These are phyloP conservation scores for Pulveroboletus sp. DNA, from an alignment of 768 basidiomycete genomes.

Conservation along the genomic window DNA sequence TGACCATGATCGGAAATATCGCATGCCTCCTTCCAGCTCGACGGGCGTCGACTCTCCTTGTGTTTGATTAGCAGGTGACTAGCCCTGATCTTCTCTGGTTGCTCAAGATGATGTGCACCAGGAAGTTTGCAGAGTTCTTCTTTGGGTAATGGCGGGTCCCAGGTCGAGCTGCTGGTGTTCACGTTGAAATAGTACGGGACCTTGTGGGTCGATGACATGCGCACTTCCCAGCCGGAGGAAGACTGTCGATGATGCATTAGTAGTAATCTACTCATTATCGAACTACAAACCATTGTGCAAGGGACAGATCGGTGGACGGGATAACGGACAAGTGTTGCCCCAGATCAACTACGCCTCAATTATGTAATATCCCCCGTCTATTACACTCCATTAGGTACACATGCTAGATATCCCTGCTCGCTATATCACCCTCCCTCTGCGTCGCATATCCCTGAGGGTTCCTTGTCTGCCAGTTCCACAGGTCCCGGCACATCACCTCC, in stretches of 20 bases:
- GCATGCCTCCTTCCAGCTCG: conserved; percentile 83
- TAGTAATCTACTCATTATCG: conserved; percentile 3
- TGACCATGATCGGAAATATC: neutral
- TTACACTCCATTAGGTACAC: conserved; percentile 21
- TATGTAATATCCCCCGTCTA: conserved; percentile 2
- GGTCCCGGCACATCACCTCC: conserved; percentile 91
- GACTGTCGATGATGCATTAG: conserved; percentile 17
- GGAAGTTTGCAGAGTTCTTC: conserved; percentile 63
- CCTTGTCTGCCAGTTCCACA: conserved; percentile 99
- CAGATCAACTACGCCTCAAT: neutral
- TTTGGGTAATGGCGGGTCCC: conserved; percentile 70
- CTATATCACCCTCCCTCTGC: conserved; percentile 21
- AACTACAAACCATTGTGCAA: conserved; percentile 23
- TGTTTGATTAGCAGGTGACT: conserved; percentile 96
- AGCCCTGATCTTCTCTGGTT: conserved; percentile 72
- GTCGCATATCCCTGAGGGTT: conserved; percentile 74
- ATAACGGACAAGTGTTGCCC: neutral
- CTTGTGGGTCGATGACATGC: conserved; percentile 73
- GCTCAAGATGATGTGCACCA: conserved; percentile 56
- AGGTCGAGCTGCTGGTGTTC: conserved; percentile 65
- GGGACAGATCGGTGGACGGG: conserved; percentile 6
- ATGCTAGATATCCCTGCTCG: conserved; percentile 9
- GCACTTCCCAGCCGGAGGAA: conserved; percentile 70
- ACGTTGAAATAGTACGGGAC: conserved; percentile 89
- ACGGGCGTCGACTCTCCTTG: conserved; percentile 68